These are phyloP conservation scores for Clitoria ternatea DNA, from an alignment of 306 rosid species.

Conservation along the genomic window DNA sequence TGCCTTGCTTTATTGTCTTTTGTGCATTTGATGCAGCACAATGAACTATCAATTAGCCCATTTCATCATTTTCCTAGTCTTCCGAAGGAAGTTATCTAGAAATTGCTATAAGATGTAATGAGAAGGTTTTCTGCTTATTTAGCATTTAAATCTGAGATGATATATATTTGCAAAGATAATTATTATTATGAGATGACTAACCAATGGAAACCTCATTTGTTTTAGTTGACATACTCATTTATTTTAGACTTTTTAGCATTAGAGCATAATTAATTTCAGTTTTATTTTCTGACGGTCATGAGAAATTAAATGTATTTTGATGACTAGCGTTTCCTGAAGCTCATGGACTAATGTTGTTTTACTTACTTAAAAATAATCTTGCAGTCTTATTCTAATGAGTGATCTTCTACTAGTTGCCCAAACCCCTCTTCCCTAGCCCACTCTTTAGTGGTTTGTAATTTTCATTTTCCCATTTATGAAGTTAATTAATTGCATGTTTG, in stretches of 20 bases:
- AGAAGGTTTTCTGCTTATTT: conserved; percentile 1
- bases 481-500: conserved; percentile 3
- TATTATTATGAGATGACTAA: background rate
- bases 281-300: background rate
- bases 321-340: background rate
- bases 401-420: background rate
- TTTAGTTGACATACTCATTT: background rate
- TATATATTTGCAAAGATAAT: background rate
- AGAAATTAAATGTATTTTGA: background rate
- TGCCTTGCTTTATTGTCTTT: background rate
- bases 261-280: background rate
- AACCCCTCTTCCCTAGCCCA: background rate
- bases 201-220: background rate
- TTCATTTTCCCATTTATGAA: background rate
- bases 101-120: background rate
- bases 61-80: background rate
- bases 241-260: background rate
- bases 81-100: background rate
- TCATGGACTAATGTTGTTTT: background rate
- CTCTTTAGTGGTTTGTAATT: background rate
- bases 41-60: background rate
- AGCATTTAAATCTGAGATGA: background rate
- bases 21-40: background rate
- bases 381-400: background rate
- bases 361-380: background rate